Conservation (phyloP, 1,284 basidiomycete species). For the Inonotus hispidus region DNA sequence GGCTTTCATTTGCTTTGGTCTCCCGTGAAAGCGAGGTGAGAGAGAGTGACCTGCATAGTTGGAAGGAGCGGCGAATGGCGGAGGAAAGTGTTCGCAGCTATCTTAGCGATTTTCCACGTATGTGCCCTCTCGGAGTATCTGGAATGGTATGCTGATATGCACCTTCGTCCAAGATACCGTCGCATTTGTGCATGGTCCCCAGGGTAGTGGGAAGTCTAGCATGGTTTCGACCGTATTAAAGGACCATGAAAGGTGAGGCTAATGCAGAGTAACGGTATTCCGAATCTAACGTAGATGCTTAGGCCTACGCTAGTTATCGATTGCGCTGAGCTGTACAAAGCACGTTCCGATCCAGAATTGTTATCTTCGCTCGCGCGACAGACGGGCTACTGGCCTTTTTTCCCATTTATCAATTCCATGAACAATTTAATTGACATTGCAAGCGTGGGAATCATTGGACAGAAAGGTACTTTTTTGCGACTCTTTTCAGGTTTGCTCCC, state of each 20-base stretch:
- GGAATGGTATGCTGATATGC: background rate
- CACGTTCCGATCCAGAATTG: slow-evolving; percentile 67
- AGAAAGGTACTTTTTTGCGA: slow-evolving; percentile 62
- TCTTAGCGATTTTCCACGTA: slow-evolving; percentile 70
- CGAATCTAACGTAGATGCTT: slow-evolving; percentile 10
- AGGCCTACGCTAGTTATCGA: slow-evolving; percentile 78
- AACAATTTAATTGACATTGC: slow-evolving; percentile 91
- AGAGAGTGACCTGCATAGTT: slow-evolving; percentile 33
- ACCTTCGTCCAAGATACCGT: slow-evolving; percentile 44
- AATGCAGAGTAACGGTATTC: background rate
- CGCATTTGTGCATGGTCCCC: slow-evolving; percentile 86
- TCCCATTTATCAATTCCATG: slow-evolving; percentile 83
- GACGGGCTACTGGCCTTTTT: slow-evolving; percentile 89
- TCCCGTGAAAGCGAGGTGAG: slow-evolving; percentile 1
- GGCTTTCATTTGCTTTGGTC: slow-evolving; percentile 33
- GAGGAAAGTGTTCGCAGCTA: slow-evolving; percentile 64
- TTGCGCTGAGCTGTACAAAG: slow-evolving; percentile 71
- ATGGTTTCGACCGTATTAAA: slow-evolving; percentile 63
- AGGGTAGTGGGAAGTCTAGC: slow-evolving; percentile 83
- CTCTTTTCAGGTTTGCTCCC: background rate
- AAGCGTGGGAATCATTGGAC: slow-evolving; percentile 88
- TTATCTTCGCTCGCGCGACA: slow-evolving; percentile 70
- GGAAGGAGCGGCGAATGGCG: slow-evolving; percentile 82
- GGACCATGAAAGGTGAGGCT: slow-evolving; percentile 50
- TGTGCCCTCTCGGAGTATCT: slow-evolving; percentile 18